Evolutionary conservation across 495 filamentous ascomycete species (phyloP).

Genomic region (Opeltia flavorubescens): DNA sequence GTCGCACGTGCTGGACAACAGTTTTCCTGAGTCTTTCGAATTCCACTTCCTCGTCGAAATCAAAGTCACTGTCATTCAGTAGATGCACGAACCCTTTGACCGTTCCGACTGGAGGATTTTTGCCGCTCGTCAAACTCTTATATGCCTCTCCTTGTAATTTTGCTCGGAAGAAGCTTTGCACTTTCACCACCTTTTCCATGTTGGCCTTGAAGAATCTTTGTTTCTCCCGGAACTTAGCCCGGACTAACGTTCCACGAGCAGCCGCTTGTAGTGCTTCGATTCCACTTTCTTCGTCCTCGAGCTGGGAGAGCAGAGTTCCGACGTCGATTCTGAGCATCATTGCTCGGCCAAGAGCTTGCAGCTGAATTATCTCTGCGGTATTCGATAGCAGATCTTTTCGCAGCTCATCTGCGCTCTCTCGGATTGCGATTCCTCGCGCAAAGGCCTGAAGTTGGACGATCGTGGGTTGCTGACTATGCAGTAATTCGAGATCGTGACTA

Average conservation of each 20-base stretch:
- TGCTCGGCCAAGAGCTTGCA: conserved; percentile 65
- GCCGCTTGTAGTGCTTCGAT: conserved; percentile 63
- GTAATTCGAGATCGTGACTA: conserved; percentile 34
- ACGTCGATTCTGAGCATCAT: conserved; percentile 63
- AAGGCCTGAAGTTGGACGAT: conserved; percentile 59
- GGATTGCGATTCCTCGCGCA: conserved; percentile 46
- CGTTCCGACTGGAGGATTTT: conserved; percentile 90
- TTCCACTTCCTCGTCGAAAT: conserved; percentile 97
- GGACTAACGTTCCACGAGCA: conserved; percentile 58
- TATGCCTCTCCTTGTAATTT: conserved; percentile 95
- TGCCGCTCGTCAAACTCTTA: conserved; percentile 88
- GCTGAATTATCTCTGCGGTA: conserved; percentile 39
- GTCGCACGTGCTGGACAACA: conserved; percentile 90
- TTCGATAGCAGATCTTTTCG: conserved; percentile 44
- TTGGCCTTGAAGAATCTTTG: conserved; percentile 82
- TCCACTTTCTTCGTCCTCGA: conserved; percentile 67
- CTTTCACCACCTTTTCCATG: conserved; percentile 97
- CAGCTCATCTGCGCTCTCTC: conserved; percentile 35
- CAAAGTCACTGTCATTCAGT: conserved; percentile 94
- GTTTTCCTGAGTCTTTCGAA: conserved; percentile 85
- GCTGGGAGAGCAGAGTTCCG: conserved; percentile 51
- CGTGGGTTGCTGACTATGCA: conserved; percentile 40
- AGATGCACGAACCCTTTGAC: conserved; percentile 97
- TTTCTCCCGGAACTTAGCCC: conserved; percentile 67
- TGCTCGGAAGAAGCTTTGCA: conserved; percentile 88